Evolutionary conservation across 2,329 filamentous ascomycete species (phyloP), one percentile per base, ranked within the genome.

Genomic region (Ascochyta viciae-villosae): DNA sequence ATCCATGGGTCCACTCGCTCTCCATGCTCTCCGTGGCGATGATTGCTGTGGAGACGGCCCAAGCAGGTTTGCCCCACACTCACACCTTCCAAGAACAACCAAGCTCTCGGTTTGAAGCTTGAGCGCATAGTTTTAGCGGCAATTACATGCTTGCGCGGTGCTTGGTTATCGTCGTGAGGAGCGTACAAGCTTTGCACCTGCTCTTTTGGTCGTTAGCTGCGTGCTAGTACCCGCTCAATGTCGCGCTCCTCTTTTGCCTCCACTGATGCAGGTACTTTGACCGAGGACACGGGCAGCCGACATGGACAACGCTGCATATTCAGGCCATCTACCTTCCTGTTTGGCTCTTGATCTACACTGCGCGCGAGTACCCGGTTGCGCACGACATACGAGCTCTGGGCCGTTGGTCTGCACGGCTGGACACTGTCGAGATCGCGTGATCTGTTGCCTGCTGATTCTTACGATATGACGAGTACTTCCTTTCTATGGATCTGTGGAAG

Each of bases 21-120:
- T 26, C 27, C 12, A 31, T 31, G 19, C 38, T 47, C 42, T 29
- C 33, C 15, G 38, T 26, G 47, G 31, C 47, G 1, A 43, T 16
- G 42, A 56, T 47, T 34, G 42, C 38, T 50, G 46, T 42, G 23
- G 53, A 41, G 46, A 27, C 42, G 53, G 38, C 42, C 33, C 19
- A 51, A 27, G 23, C 24, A 43, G 12, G 19, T 43, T 51, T 44
- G 47, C 53, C 42, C 53, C 47, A 44, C 53, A 43, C 24, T 53
- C 34, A 22, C 49, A 57, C 54, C 54, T 53, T 57, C 54, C 49
- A 57, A 57, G 54, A 57, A 40, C 10, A 53, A 57, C 49, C 54
- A 57, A 57, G 48, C 49, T 45, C 44, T 53, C 24, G 37, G 27
- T 49, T 52, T 31, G 44, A 57, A 45, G 49, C 54, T 57, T 57